Percentiles rank a stretch among this genome's conserved stretches.
Evolutionary conservation across 371 early-diverging fungal species (phyloP).

Genomic region (Mucor sp.): DNA sequence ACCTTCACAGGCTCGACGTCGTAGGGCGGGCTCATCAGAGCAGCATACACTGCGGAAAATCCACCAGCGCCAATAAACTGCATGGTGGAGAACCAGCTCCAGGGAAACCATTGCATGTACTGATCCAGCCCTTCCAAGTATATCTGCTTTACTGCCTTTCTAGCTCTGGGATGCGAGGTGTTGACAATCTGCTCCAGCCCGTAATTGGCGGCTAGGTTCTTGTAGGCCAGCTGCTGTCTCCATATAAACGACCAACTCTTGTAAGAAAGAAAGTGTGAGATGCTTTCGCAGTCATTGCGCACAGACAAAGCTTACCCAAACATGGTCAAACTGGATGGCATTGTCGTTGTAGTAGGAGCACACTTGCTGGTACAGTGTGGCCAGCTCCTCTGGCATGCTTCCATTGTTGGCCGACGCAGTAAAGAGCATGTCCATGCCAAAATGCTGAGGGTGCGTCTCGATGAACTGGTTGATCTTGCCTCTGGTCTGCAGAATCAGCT

Average conservation of each 20-base stretch:
- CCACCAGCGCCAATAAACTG: slow-evolving; percentile 55
- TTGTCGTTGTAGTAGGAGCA: slow-evolving; percentile 36
- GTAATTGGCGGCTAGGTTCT: slow-evolving; percentile 29
- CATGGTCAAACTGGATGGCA: slow-evolving; percentile 43
- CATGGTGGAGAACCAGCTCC: slow-evolving; percentile 53
- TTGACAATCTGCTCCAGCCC: slow-evolving; percentile 37
- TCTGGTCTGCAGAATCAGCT: slow-evolving; percentile 14
- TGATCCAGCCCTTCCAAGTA: slow-evolving; percentile 35
- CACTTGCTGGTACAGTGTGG: slow-evolving; percentile 36
- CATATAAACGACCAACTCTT: slow-evolving; percentile 46
- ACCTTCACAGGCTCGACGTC: slow-evolving; percentile 37
- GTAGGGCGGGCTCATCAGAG: slow-evolving; percentile 36
- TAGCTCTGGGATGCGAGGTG: slow-evolving; percentile 33
- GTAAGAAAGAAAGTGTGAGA: no score
- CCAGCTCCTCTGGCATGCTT: slow-evolving; percentile 29
- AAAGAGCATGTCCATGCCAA: slow-evolving; percentile 20
- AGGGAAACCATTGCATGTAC: slow-evolving; percentile 54
- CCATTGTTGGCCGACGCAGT: slow-evolving; percentile 2
- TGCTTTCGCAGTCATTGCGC: no score
- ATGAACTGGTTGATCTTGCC: slow-evolving; percentile 16
- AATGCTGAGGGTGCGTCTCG: slow-evolving; percentile 17
- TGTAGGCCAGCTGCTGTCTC: slow-evolving; percentile 48
- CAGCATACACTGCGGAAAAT: slow-evolving; percentile 52
- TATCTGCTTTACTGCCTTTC: slow-evolving; percentile 41
- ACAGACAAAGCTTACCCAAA: slow-evolving; percentile 37